Evolutionary conservation across 768 basidiomycete genomes (phyloP), one percentile per base, ranked within the genome.

Genomic region (Hypholoma sublateritium): DNA sequence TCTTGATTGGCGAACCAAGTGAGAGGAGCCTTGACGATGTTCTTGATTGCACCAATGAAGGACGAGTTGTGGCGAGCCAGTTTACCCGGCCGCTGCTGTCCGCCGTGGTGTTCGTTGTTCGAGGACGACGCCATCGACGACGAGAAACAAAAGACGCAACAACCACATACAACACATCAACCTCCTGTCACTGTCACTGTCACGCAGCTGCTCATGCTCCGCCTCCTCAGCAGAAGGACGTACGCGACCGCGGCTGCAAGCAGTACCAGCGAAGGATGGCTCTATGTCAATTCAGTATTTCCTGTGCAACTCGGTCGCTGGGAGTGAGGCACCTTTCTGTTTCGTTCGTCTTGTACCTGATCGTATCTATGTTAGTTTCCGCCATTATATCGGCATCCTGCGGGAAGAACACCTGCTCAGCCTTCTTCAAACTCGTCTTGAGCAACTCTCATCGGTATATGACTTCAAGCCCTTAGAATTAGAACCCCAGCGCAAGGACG

Each of bases 221-320:
- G 53, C 34, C 41, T 45, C 34, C 42, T 49, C 48, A 43, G 54
- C 49, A 57, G 60, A 37, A 56, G 59, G 36, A 32, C 54, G 41
- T 64, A 61, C 34, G 52, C 63, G 39, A 58, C 66, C 16, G 48
- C 50, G 28, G 34, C 42, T 5, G 39, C 36, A 16, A 39, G 49
- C 12, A 41, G 5, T 34, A 60, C 65, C n/a, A 65, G 71, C 43
- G 77, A 85, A 53, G 84, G 74, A 2, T 88, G 85, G 80, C 69
- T 93, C 24, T 93, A 85, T 65, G 73, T 92, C 44, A 88, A 91
- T 64, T 88, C 88, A 1, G 81, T 93, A 34, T 92, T 92, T 68
- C 92, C 91, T 0, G 78, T 91, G 32, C 80, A 83, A 57, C 69
- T 91, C 24, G 88, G 81, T 6, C 68, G 76, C 56, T 88, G 87